Conservation (phyloP, 1,139 yeast species). For the Geotrichum reessii region DNA sequence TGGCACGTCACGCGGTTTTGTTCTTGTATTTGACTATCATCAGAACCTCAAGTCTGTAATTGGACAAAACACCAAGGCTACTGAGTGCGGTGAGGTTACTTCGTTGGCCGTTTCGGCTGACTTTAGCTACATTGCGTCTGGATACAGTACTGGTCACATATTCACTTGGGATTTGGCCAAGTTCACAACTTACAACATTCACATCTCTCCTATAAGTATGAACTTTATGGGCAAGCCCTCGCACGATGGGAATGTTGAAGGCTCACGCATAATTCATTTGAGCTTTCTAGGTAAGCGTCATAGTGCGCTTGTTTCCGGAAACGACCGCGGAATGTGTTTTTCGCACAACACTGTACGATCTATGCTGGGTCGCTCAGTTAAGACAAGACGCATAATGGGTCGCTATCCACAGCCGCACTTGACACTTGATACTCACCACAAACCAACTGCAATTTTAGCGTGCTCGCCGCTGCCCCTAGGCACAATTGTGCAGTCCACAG, state of each 20-base stretch:
- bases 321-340: constrained; percentile 53
- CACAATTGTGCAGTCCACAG: constrained; percentile 46
- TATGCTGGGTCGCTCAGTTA: constrained; percentile 47
- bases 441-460: constrained; percentile 37
- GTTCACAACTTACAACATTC: constrained; percentile 27
- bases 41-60: constrained; percentile 48
- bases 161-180: constrained; percentile 44
- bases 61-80: constrained; percentile 31
- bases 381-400: constrained; percentile 53
- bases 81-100: constrained; percentile 43
- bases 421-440: constrained; percentile 13
- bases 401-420: constrained; percentile 34
- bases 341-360: constrained; percentile 56
- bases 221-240: constrained; percentile 24
- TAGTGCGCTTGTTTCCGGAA: constrained; percentile 54
- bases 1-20: constrained; percentile 57
- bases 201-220: constrained; percentile 35
- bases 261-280: constrained; percentile 45
- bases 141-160: constrained; percentile 44
- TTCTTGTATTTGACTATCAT: constrained; percentile 58
- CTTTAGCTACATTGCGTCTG: constrained; percentile 46
- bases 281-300: constrained; percentile 53
- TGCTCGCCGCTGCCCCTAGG: constrained; percentile 53
- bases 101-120: constrained; percentile 47
- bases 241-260: constrained; percentile 51